Base-by-base conservation (phyloP, 2,329 filamentous ascomycete species). In the Monilinia fructigena region DNA sequence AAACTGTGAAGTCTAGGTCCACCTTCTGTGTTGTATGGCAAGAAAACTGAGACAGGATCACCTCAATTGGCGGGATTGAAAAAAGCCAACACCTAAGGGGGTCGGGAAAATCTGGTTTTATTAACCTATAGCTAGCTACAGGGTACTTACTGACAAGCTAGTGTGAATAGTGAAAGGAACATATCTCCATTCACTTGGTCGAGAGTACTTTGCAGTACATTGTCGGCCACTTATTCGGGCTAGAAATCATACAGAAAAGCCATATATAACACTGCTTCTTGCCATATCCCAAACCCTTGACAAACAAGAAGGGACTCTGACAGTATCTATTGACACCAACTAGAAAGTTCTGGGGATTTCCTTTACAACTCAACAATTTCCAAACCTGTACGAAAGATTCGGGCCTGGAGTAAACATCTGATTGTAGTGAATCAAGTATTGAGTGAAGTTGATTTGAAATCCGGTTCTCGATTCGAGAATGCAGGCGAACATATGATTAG, bases 381-480 rank as follows among this genome's bases (percentile, higher is more conserved):
- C 31, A 35, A 35, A 35, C 5, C 31, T 8, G 31, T 35, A 35
- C 31, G 7, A 31, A 54, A n/a, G 28, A 54, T 35, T 1, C 23
- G 2, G 31, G 18, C 8, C 28, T 54, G 28, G 11, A 5, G 52
- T 35, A n/a, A 20, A 60, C 56, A 35, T 48, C 42, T 60, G 28
- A 60, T 20, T 23, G 11, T 6, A 12, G 8, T 18, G 40, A 47
- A 8, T 45, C 11, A 35, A 59, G 20, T 47, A 23, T 5, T 18
- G 20, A 60, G 56, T 35, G 42, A 60, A 38, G 56, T 20, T 48
- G 45, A 38, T 61, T 61, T 26, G 58, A 61, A 61, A 61, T 61
- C 45, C 58, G 35, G 2, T 31, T 31, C 16, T 23, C 20, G 45
- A 23, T 48, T 60, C 45, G 28, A 60, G 58, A 50, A 60, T 10